A percentile compares a stretch with the other conserved stretches of the same genome.
phyloP scores from a whole-genome alignment of 2,329 filamentous ascomycete species.

The Colletotrichum brevisporum region DNA sequence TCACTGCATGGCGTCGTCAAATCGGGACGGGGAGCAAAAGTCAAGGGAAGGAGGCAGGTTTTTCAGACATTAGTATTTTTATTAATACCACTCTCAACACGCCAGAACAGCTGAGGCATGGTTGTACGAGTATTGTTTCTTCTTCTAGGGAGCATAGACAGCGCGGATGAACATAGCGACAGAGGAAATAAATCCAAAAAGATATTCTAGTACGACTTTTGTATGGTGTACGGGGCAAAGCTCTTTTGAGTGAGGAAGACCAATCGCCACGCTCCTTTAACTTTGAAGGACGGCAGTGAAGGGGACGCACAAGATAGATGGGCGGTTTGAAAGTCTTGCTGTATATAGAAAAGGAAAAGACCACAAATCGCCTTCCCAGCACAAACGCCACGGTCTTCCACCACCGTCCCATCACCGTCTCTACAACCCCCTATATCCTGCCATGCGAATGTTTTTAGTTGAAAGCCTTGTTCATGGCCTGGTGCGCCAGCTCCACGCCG shows the following conservation, averaged over 20 bases:
- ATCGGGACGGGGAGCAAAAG: neutral
- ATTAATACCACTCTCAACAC: slow-evolving; percentile 19
- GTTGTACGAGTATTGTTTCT: neutral
- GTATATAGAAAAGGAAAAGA: too few species aligned
- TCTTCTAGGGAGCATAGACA: slow-evolving; percentile 6
- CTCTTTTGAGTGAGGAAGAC: neutral
- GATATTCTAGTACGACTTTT: neutral
- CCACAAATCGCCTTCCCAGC: too few species aligned
- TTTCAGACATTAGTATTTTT: slow-evolving; percentile 9
- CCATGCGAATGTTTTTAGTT: slow-evolving; percentile 43
- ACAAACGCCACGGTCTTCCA: neutral
- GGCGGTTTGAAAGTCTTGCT: too few species aligned
- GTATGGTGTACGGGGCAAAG: neutral
- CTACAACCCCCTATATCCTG: neutral
- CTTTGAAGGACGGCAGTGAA: too few species aligned
- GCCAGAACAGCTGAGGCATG: neutral
- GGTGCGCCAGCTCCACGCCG: slow-evolving; percentile 86
- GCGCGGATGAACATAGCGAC: neutral
- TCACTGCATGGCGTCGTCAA: slow-evolving; percentile 28
- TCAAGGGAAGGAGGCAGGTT: neutral
- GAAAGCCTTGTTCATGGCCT: slow-evolving; percentile 84
- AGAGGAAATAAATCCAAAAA: neutral
- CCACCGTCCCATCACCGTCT: neutral
- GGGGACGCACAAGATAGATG: too few species aligned
- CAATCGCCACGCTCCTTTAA: too few species aligned